Evolutionary conservation across 2,329 filamentous ascomycete species (phyloP), one percentile per base, ranked within the genome.

Genomic region (Aspergillus sp.): DNA sequence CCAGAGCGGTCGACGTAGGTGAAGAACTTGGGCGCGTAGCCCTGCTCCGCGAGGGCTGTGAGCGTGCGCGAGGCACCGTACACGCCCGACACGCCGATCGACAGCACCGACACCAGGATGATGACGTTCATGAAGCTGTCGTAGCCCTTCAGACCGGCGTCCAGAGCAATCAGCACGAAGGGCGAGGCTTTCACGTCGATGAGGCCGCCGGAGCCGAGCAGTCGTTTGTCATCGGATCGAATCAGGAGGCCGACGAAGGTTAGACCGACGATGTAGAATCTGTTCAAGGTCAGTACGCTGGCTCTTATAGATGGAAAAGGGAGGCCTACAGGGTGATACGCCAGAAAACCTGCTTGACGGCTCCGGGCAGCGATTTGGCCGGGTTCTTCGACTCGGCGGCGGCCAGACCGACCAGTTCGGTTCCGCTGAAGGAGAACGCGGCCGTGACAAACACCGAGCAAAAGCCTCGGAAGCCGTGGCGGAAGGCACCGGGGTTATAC

Each of bases 61-160:
- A 84, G 70, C 1, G 81, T 83, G 51, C 82, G 79, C 2, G 81
- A 82, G 2, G 76, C 79, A 57, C 79, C 82, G 59, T 80, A 85
- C 3, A 81, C 79, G 58, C 77, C 77, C 1, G 81, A 83, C 59
- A 83, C 82, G 60, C 80, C 82, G 43, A 85, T 81, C 36, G 76
- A 80, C 46, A 85, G 70, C 32, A 85, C 82, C 4, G 82, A 80
- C 38, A 85, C 78, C 44, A 85, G 76, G 61, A 88, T 84, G 48
- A 87, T 79, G 14, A 79, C 83, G 66, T 88, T 88, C 76, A 89
- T 84, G 56, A 89, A 80, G 20, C 78, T 79, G 20, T 84, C 83
- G 13, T 88, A 77, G 2, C 79, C 80, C 1, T 68, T 64, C 41
- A 89, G 81, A 42, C 83, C 82, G 6, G 84, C 83, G 52, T 83